phyloP scores from a whole-genome alignment of 225 moss, liverwort and hornwort species.

The Lunularia cruciata region DNA sequence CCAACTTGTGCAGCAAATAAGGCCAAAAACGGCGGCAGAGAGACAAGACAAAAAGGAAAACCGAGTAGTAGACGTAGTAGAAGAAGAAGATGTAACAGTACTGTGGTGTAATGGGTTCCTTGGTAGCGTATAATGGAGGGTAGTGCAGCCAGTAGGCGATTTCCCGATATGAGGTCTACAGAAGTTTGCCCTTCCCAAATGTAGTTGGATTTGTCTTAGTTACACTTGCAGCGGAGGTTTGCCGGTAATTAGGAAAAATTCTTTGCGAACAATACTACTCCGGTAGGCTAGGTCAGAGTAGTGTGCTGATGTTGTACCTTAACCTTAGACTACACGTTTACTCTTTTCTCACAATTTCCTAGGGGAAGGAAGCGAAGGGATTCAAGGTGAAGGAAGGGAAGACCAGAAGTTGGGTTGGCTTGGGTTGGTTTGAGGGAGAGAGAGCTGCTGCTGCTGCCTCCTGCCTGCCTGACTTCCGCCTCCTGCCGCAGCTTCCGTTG shows the following conservation, averaged over 20 bases:
- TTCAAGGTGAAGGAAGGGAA: too few relatives aligned
- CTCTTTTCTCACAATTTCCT: not conserved
- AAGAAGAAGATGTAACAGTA: too few relatives aligned
- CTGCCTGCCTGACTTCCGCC: not conserved
- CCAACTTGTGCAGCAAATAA: not conserved
- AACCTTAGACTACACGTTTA: not conserved
- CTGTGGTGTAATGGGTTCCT: not conserved
- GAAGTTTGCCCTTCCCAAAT: not conserved
- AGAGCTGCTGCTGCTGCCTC: not conserved
- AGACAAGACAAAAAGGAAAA: conserved; percentile 1
- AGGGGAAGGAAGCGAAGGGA: not conserved
- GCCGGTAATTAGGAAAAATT: not conserved
- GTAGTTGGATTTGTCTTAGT: not conserved
- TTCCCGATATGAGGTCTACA: not conserved
- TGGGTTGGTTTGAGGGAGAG: not conserved
- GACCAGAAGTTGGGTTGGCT: not conserved
- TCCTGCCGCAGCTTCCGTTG: conserved; percentile 1
- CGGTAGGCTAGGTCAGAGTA: not conserved
- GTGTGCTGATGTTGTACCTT: not conserved
- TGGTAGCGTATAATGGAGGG: not conserved
- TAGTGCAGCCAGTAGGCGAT: not conserved
- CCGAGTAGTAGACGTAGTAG: not conserved
- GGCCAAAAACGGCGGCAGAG: conserved; percentile 1
- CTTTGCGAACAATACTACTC: not conserved
- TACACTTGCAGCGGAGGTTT: too few relatives aligned